phyloP scores from a whole-genome alignment of 164 flowering plant species.

The Annona squamosa region DNA sequence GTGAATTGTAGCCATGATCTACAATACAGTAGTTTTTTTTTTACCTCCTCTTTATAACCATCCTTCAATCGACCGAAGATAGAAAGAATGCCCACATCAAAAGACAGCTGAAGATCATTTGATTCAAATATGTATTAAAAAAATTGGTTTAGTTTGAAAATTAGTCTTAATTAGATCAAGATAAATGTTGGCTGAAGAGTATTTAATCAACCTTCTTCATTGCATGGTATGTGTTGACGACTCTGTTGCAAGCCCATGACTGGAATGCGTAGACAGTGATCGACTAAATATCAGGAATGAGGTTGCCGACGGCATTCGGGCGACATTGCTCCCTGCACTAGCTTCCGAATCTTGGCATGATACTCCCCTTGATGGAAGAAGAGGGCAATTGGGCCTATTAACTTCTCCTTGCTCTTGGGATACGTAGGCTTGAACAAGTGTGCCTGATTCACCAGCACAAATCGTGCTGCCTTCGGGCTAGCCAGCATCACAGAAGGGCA shows the following conservation, averaged over 20 bases:
- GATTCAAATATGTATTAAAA: not conserved
- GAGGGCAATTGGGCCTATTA: slow-evolving; percentile 75
- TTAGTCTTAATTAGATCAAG: too few relatives aligned
- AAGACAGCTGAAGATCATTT: slow-evolving; percentile 41
- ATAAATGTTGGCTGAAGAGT: too few relatives aligned
- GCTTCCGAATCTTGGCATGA: slow-evolving; percentile 57
- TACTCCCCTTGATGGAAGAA: slow-evolving; percentile 84
- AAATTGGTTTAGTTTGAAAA: too few relatives aligned
- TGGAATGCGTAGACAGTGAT: slow-evolving; percentile 31
- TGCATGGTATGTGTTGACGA: slow-evolving; percentile 59
- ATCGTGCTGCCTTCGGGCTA: slow-evolving; percentile 70
- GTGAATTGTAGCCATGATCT: slow-evolving; percentile 78
- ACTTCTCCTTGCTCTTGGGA: slow-evolving; percentile 66
- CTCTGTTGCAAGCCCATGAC: slow-evolving; percentile 42
- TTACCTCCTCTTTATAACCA: slow-evolving; percentile 34
- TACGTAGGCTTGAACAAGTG: slow-evolving; percentile 88
- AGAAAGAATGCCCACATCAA: slow-evolving; percentile 57
- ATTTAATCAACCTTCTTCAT: slow-evolving; percentile 61
- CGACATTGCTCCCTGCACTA: slow-evolving; percentile 52
- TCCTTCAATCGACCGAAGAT: slow-evolving; percentile 48
- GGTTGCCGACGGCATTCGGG: slow-evolving; percentile 33
- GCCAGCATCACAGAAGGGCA: slow-evolving; percentile 80
- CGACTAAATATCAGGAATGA: slow-evolving; percentile 44
- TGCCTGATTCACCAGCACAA: slow-evolving; percentile 61
- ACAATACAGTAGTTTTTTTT: slow-evolving; percentile 49